Base-by-base conservation (phyloP, 192 early-diverging fungal species). In the Backusella psychrophila region DNA sequence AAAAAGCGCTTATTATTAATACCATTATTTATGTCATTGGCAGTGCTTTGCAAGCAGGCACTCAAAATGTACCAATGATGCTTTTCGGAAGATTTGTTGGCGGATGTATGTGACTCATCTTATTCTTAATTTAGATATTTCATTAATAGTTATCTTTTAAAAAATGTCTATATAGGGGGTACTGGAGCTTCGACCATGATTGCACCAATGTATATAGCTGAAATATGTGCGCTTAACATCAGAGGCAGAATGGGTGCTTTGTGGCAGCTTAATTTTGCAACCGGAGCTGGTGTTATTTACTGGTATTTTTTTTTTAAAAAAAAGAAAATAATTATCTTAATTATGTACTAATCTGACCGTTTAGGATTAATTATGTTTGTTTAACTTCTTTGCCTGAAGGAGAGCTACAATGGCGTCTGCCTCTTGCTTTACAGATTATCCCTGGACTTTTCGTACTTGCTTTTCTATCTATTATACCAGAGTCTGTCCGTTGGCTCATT, bases 361-460 rank as follows among this genome's bases (percentile, higher is more conserved):
- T 35, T 66, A 69, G 68, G 68, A 38, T 69, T 14, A 69, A 69
- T 14, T 69, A 69, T 69, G 68, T 6, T 38, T 69, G 68, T 12
- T 41, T 69, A 38, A 69, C 26, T 35, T 44, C n/a, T 76, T 15
- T 76, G 9, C 19, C 75, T 35, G 26, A 35, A 19, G 38, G 42
- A 15, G 31, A 76, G 19, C 9, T 39, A 5, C 75, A 76, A 6
- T 76, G 75, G 75, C 75, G 66, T 42, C 29, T 76, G 6, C 63
- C 75, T 68, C 65, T 76, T 68, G 75, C 38, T 29, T 66, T 76
- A 23, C 75, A 76, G 39, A 23, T 76, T 2, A 66, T 76, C 69
- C 75, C 75, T 46, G 75, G 75, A 7, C 29, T 41, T 34, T 29
- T 76, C 49, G 31, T 76, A 46, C 36, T 46, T 19, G 7, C n/a